Conservation (phyloP, 2,329 filamentous ascomycete species). For the Aspergillus ustus region DNA sequence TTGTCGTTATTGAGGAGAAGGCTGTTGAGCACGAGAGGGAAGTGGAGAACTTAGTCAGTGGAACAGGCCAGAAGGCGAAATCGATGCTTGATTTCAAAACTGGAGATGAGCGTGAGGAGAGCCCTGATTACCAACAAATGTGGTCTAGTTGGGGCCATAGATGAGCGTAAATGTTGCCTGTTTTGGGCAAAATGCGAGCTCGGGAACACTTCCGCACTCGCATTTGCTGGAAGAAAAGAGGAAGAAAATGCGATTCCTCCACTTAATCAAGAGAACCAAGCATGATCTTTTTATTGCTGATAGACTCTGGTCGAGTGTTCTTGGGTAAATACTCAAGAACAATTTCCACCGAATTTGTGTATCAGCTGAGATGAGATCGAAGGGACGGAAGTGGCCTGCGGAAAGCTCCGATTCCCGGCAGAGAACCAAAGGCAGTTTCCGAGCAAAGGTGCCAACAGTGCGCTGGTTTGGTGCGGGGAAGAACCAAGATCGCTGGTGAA, state of each 20-base stretch:
- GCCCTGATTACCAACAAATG: slow-evolving; percentile 9
- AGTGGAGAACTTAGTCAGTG: slow-evolving; percentile 6
- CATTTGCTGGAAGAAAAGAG: slow-evolving; percentile 8
- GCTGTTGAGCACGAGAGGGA: background rate
- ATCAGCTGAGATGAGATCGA: background rate
- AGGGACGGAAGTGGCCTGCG: background rate
- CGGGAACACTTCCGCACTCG: slow-evolving; percentile 4
- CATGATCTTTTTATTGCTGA: background rate
- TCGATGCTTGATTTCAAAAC: background rate
- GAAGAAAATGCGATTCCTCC: background rate
- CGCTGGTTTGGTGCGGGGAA: slow-evolving; percentile 1
- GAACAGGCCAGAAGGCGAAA: slow-evolving; percentile 5
- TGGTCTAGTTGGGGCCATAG: slow-evolving; percentile 8
- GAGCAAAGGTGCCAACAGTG: background rate
- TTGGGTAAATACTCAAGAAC: background rate
- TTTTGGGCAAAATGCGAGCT: slow-evolving; percentile 4
- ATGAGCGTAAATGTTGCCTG: slow-evolving; percentile 4
- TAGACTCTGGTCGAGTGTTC: background rate
- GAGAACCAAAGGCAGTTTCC: background rate
- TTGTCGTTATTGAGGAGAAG: background rate
- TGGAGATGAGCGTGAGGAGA: background rate
- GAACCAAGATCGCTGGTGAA: background rate
- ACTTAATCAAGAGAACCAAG: background rate
- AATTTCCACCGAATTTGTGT: background rate
- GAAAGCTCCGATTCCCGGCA: slow-evolving; percentile 5